Evolutionary conservation across 2,329 filamentous ascomycete species (phyloP).

Genomic region (Xylariales sp.): DNA sequence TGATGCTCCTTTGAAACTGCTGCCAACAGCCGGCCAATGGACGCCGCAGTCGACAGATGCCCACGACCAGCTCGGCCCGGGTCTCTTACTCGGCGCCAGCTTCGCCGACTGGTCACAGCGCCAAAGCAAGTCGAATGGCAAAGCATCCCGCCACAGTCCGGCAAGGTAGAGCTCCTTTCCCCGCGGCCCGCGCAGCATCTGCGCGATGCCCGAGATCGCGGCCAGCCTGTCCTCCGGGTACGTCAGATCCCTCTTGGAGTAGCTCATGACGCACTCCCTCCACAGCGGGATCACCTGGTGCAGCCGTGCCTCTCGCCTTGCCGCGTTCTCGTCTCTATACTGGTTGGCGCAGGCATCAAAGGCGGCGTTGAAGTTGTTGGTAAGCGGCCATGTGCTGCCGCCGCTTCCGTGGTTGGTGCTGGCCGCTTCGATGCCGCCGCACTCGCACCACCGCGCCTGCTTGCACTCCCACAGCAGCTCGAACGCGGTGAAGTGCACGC

Average conservation of each 20-base stretch:
- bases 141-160: not conserved
- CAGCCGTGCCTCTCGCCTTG: not conserved
- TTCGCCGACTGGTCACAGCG: too few species aligned
- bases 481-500: not conserved
- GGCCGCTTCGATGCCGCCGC: not conserved
- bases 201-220: not conserved
- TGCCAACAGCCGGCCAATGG: too few species aligned
- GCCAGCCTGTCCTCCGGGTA: not conserved
- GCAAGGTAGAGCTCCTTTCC: not conserved
- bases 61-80: not conserved
- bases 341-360: not conserved
- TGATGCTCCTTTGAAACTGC: too few species aligned
- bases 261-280: not conserved
- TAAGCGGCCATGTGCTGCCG: not conserved
- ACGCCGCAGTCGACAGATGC: too few species aligned
- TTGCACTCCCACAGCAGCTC: not conserved
- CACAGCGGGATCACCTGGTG: not conserved
- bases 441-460: too few species aligned
- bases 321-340: not conserved
- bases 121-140: not conserved
- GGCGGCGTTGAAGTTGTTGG: not conserved
- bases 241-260: not conserved
- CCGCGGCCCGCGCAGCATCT: not conserved
- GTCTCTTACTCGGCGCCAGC: not conserved
- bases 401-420: not conserved